Evolutionary conservation across 768 basidiomycete genomes (phyloP).

Genomic region (Clitopilus hobsonii): DNA sequence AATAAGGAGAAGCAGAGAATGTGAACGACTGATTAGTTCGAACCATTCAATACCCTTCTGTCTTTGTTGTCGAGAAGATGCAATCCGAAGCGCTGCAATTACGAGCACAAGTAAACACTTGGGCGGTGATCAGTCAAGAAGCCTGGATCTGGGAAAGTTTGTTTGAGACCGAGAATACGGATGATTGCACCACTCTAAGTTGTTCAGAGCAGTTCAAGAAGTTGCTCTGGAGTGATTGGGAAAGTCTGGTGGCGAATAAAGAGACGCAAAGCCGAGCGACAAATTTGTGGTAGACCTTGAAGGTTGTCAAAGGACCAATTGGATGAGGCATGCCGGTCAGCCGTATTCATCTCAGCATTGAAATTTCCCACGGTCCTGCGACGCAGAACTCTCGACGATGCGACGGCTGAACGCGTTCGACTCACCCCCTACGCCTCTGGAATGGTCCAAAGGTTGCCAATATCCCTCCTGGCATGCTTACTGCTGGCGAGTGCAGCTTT

Average conservation of each 20-base stretch:
- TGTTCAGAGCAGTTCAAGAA: too few species aligned
- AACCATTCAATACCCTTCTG: constrained; percentile 25
- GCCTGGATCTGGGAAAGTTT: too few species aligned
- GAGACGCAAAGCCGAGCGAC: not conserved
- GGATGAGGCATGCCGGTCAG: not conserved
- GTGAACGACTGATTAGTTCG: constrained; percentile 48
- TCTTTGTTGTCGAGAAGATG: not conserved
- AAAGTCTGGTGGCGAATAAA: too few species aligned
- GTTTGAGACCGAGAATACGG: not conserved
- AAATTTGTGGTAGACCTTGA: not conserved
- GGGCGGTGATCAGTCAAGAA: not conserved
- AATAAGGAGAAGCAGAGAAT: constrained; percentile 72
- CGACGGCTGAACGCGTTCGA: too few species aligned
- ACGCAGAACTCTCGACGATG: too few species aligned
- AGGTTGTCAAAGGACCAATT: not conserved
- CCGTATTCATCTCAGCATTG: not conserved
- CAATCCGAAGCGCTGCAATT: not conserved
- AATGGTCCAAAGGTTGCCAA: not conserved
- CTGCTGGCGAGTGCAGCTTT: not conserved
- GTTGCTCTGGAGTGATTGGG: too few species aligned
- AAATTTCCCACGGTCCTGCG: not conserved
- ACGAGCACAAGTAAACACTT: not conserved
- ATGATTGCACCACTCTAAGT: not conserved
- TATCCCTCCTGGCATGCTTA: not conserved
- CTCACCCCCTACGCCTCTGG: not conserved